Evolutionary conservation across 2,329 filamentous ascomycete species (phyloP), one percentile per base, ranked within the genome.

Genomic region (Dendrostoma leiphaemia): DNA sequence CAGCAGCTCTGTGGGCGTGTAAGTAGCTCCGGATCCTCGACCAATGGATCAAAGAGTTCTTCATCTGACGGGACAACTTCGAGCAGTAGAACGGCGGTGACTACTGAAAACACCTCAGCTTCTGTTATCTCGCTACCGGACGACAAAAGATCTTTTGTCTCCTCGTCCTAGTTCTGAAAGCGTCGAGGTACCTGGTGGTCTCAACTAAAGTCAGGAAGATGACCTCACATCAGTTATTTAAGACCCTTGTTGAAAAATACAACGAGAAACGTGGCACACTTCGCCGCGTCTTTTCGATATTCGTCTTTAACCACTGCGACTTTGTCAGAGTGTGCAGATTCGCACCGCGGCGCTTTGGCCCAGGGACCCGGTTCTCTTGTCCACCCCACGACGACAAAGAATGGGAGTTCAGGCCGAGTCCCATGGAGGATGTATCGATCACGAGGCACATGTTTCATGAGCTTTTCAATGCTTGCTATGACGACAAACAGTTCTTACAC

Each of bases 371-470:
- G 3, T 48, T 48, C 35, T 53, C 51, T 7, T 53, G 41, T 7
- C 51, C 51, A 15, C 44, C 44, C 3, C 44, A 38, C 6, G 44
- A 53, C 17, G 35, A 53, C n/a, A 48, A 26, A 6, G 51, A 53
- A 7, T 53, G 48, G 10, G 15, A 10, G 0, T 53, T 48, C 10
- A 13, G 37, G 19, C 51, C 51, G 6, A 26, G 44, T n/a, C 51
- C 44, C 12, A 53, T 53, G 51, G 19, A 29, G 3, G 21, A 48
- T 7, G 51, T 37, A 4, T 44, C 44, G 2, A 46, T 53, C 29
- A 41, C 51, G 5, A 40, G 43, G n/a, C 51, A 53, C 35, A 48
- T 53, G 28, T 53, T 53, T 19, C 23, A 53, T n/a, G 34, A 53
- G 21, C 32, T 53, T 10, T 53, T 43, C 28, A 24, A 53, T 44